Conservation (phyloP, 345 rosid genomes). For the Ceriops tagal region DNA sequence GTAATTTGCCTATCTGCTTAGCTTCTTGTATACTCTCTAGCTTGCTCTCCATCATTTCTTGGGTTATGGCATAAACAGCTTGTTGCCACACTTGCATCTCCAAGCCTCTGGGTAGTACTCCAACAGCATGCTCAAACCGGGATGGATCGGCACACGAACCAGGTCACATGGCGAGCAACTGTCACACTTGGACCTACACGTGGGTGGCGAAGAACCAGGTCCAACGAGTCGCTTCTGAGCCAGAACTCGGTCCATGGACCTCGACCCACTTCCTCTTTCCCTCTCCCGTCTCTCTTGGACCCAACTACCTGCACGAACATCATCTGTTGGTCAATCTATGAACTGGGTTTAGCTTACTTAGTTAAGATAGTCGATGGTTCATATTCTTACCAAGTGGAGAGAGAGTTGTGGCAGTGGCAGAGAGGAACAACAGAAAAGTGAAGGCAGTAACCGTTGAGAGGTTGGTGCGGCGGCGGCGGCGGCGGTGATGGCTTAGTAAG, state of each 20-base stretch:
- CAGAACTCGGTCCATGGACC: conserved; percentile 21
- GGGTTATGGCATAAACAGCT: conserved; percentile 68
- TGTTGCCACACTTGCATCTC: conserved; percentile 92
- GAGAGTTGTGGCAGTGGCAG: conserved; percentile 29
- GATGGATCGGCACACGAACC: conserved; percentile 87
- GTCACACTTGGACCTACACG: conserved; percentile 87
- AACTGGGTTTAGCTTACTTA: neutral
- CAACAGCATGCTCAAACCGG: conserved; percentile 56
- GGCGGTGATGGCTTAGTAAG: conserved; percentile 33
- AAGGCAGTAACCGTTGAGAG: conserved; percentile 38
- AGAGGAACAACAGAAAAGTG: conserved; percentile 53
- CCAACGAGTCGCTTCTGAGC: conserved; percentile 49
- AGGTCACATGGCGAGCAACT: conserved; percentile 72
- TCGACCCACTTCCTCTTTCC: conserved; percentile 27
- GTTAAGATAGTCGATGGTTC: no score
- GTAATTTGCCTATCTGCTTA: neutral
- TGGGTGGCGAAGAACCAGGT: conserved; percentile 74
- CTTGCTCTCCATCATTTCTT: neutral
- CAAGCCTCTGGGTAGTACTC: conserved; percentile 99
- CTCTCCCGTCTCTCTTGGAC: conserved; percentile 32
- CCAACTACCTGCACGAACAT: conserved; percentile 25
- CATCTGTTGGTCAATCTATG: neutral
- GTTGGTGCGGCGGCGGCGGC: conserved; percentile 1
- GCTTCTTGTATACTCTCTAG: neutral
- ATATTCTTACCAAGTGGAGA: conserved; percentile 32